Base-by-base conservation (phyloP, 768 basidiomycete species). In the Russula foetens region DNA sequence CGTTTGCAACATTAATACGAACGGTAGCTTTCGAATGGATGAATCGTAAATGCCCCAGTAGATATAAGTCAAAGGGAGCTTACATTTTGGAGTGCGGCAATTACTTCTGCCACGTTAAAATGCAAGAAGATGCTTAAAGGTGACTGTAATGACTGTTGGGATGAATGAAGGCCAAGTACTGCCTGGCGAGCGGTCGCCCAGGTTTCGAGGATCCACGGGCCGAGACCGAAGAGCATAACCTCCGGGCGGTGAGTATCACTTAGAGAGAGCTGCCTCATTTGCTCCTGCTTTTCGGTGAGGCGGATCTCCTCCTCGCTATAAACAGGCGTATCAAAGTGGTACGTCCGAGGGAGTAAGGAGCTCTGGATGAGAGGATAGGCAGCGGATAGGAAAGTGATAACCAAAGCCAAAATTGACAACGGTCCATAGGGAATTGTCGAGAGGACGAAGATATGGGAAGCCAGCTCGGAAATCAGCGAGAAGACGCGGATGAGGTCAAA, bases 211-310 rank as follows among this genome's bases (percentile, higher is more conserved):
- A 94, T 85, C 92, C 92, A 95, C 41, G 89, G 85, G 12, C 84
- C 85, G 17, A 95, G 78, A 4, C 89, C 89, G 70, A 92, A 95
- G 4, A 94, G 76, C 35, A 85, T 77, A 33, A 94, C 80, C 70
- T 95, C 92, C 17, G 86, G 84, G n/a, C 90, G 84, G 70, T 89
- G 84, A 0, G 74, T 68, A 41, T 90, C 90, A 67, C 83, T 87
- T 70, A 88, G 83, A 0, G 84, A 91, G 41, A 93, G 74, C 67
- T 79, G 82, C 8, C 88, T 83, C 78, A 92, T 81, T 45, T 79
- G 81, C 68, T 92, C 89, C 68, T 87, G 86, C 44, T 83, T 83
- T 53, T 87, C 84, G 26, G 82, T 81, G 3, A 85, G 80, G 12
- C 80, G 81, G 17, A 80, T 81, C 69, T 88, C 87, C 44, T 79